These are phyloP conservation scores for Lenzites betulinus DNA, from an alignment of 768 basidiomycete species.

Conservation along the genomic window DNA sequence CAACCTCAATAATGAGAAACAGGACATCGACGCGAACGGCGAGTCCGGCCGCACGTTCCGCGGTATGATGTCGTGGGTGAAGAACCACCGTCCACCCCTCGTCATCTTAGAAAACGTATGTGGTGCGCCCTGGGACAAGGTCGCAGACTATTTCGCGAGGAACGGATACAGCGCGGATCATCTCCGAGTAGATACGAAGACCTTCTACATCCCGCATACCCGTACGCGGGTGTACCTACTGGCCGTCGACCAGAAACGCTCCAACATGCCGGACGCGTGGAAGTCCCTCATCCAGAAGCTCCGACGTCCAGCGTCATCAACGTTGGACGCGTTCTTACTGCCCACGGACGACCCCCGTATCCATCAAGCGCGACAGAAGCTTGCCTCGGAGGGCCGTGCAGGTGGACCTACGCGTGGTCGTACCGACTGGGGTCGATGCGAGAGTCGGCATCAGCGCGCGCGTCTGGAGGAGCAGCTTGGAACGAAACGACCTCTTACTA, in stretches of 20 bases:
- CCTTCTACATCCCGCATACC: constrained; percentile 94
- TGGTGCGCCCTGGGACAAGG: constrained; percentile 81
- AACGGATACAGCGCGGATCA: constrained; percentile 74
- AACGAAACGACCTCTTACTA: constrained; percentile 80
- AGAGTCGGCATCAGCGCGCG: constrained; percentile 87
- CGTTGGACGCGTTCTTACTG: constrained; percentile 90
- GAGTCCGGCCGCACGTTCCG: constrained; percentile 93
- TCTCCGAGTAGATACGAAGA: constrained; percentile 78
- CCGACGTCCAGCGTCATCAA: constrained; percentile 83
- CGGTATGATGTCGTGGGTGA: constrained; percentile 94
- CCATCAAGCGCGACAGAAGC: constrained; percentile 82
- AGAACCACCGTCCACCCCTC: constrained; percentile 82
- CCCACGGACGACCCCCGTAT: constrained; percentile 91
- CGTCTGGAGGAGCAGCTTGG: constrained; percentile 84
- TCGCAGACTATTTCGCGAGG: constrained; percentile 73
- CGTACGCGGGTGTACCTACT: constrained; percentile 88
- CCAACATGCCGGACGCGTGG: constrained; percentile 71
- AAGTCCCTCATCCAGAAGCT: constrained; percentile 60
- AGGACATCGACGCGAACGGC: constrained; percentile 85
- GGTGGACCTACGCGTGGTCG: constrained; percentile 71
- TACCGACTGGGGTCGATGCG: constrained; percentile 90
- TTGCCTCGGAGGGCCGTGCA: constrained; percentile 68
- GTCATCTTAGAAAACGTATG: constrained; percentile 96
- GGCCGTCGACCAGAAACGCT: constrained; percentile 67
- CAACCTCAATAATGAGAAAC: constrained; percentile 91